phyloP scores from a whole-genome alignment of 176 grass and related monocot species.

The Tillandsia leiboldiana region DNA sequence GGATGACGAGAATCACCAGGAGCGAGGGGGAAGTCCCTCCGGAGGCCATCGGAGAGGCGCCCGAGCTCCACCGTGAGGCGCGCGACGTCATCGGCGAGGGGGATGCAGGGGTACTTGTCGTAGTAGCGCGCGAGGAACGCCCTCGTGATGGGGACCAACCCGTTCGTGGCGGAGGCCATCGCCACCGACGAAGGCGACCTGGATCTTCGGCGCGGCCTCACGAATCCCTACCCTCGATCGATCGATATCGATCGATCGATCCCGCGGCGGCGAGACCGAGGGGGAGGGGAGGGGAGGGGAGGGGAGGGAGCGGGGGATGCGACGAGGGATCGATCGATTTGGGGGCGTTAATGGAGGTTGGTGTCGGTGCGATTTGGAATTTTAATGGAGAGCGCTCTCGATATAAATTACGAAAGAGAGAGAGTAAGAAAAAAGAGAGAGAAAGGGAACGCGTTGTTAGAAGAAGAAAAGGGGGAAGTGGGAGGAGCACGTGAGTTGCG shows the following conservation, averaged over 20 bases:
- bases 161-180: constrained; percentile 55
- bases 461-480: not conserved
- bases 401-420: not conserved
- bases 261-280: constrained; percentile 2
- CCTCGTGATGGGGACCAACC: constrained; percentile 86
- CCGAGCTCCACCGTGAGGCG: constrained; percentile 41
- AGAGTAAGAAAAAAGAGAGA: not conserved
- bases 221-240: too few relatives aligned
- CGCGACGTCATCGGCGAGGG: constrained; percentile 33
- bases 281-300: not conserved
- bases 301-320: too few relatives aligned
- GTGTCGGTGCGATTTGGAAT: not conserved
- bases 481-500: constrained; percentile 12
- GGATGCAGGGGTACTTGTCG: constrained; percentile 57
- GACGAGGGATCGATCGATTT: not conserved
- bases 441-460: not conserved
- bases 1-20: constrained; percentile 28
- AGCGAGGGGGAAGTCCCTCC: constrained; percentile 23
- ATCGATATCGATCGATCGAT: not conserved
- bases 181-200: constrained; percentile 1
- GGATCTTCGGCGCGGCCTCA: not conserved
- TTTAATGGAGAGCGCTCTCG: not conserved
- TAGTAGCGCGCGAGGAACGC: constrained; percentile 77
- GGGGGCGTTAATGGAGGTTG: not conserved
- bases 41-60: constrained; percentile 38